Evolutionary conservation across 192 early-diverging fungal genomes (phyloP).

Genomic region (Coemansia sp.): DNA sequence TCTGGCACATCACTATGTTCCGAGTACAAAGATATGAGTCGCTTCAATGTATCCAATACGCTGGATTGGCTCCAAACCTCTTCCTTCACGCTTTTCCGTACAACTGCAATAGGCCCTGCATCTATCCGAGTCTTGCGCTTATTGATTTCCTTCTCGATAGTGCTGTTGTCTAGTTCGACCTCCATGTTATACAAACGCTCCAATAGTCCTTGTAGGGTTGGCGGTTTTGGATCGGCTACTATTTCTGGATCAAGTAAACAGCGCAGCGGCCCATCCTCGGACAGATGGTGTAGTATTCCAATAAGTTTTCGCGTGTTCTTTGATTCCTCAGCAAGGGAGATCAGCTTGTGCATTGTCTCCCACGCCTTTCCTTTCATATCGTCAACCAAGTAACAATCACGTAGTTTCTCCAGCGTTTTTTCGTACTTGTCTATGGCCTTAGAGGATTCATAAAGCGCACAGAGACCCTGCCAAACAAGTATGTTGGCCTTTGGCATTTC

Average conservation of each 20-base stretch:
- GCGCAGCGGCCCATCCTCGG: conserved; percentile 11
- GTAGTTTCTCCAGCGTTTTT: conserved; percentile 25
- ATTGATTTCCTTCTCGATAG: conserved; percentile 62
- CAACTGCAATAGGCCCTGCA: conserved; percentile 61
- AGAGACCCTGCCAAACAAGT: conserved; percentile 70
- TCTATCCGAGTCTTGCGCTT: conserved; percentile 67
- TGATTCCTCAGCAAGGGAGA: conserved; percentile 54
- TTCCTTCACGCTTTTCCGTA: conserved; percentile 62
- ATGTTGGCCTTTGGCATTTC: conserved; percentile 56
- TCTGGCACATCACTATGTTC: conserved; percentile 8
- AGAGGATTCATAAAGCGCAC: conserved; percentile 62
- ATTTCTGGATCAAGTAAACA: conserved; percentile 11
- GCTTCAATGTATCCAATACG: conserved; percentile 35
- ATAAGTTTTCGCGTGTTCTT: conserved; percentile 45
- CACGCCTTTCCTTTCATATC: conserved; percentile 36
- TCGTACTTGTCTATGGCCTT: conserved; percentile 23
- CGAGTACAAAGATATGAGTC: conserved; percentile 16
- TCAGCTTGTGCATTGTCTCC: conserved; percentile 58
- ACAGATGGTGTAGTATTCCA: conserved; percentile 20
- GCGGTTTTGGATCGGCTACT: conserved; percentile 17
- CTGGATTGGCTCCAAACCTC: conserved; percentile 69
- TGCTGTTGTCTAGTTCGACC: conserved; percentile 46
- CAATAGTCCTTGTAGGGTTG: conserved; percentile 29
- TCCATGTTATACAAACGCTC: conserved; percentile 50
- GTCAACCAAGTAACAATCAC: conserved; percentile 48